These are phyloP conservation scores for Xerocomus spinulosus DNA, from an alignment of 768 basidiomycete species.

Conservation along the genomic window DNA sequence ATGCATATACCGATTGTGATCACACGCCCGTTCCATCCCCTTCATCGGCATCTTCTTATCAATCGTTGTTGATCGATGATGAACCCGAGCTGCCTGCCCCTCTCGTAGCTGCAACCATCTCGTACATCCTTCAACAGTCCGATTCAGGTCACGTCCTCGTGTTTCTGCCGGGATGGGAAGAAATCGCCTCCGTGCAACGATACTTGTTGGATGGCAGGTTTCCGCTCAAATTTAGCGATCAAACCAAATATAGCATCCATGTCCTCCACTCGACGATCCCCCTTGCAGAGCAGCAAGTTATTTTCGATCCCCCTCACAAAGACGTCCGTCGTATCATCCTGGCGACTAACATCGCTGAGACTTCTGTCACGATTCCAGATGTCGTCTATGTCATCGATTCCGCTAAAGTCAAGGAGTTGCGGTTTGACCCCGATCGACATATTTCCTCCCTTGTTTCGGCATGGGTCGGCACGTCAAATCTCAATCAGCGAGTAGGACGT, in stretches of 20 bases:
- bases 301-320: slow-evolving; percentile 75
- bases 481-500: slow-evolving; percentile 88
- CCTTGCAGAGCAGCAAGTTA: slow-evolving; percentile 79
- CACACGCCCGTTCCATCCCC: background rate
- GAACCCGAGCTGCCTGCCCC: slow-evolving; percentile 78
- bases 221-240: slow-evolving; percentile 57
- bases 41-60: slow-evolving; percentile 5
- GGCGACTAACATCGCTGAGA: slow-evolving; percentile 94
- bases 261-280: slow-evolving; percentile 88
- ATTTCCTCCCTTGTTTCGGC: slow-evolving; percentile 87
- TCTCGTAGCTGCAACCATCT: slow-evolving; percentile 75
- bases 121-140: slow-evolving; percentile 68
- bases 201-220: slow-evolving; percentile 50
- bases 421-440: slow-evolving; percentile 83
- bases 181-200: slow-evolving; percentile 71
- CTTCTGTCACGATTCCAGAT: slow-evolving; percentile 91
- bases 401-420: slow-evolving; percentile 82
- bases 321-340: slow-evolving; percentile 87
- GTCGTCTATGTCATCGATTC: slow-evolving; percentile 93
- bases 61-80: slow-evolving; percentile 31
- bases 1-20: slow-evolving; percentile 13
- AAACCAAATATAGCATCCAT: slow-evolving; percentile 61
- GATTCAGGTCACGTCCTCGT: slow-evolving; percentile 85
- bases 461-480: slow-evolving; percentile 86
- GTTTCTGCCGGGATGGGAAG: slow-evolving; percentile 92